A percentile compares a stretch with the other conserved stretches of the same genome.
Conservation (phyloP, 352 stramenopile genomes). For the Pythium angustatum region DNA sequence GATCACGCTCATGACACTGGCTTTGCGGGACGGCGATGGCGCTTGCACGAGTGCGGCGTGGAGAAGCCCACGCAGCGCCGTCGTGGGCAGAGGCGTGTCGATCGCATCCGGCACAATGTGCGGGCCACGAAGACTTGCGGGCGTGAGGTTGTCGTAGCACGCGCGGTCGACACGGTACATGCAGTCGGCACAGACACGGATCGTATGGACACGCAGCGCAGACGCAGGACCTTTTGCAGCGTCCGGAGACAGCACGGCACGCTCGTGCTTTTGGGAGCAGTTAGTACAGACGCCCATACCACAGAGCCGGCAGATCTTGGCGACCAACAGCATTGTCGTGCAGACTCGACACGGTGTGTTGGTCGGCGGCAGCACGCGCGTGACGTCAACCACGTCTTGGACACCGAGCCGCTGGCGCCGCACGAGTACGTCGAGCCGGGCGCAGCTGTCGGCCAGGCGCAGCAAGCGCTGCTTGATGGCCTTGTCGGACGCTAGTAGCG, state of each 20-base stretch:
- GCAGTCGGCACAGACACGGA: conserved; percentile 56
- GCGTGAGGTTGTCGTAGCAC: conserved; percentile 36
- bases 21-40: conserved; percentile 32
- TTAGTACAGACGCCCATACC: conserved; percentile 52
- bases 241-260: conserved; percentile 2
- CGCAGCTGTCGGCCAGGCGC: conserved; percentile 8
- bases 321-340: conserved; percentile 40
- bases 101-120: conserved; percentile 11
- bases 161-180: conserved; percentile 54
- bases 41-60: conserved; percentile 38
- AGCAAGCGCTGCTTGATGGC: conserved; percentile 21
- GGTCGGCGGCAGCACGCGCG: conserved; percentile 37
- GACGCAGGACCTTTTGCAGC: too few relatives aligned
- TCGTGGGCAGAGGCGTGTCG: conserved; percentile 22
- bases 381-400: conserved; percentile 46
- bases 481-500: conserved; percentile 8
- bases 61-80: conserved; percentile 37
- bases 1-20: conserved; percentile 51
- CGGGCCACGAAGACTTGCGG: conserved; percentile 30
- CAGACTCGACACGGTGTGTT: conserved; percentile 62
- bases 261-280: conserved; percentile 41
- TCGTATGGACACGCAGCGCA: conserved; percentile 12
- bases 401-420: conserved; percentile 54
- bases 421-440: conserved; percentile 43
- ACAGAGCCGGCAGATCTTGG: conserved; percentile 61